These are phyloP conservation scores for Lachnellula subtilissima DNA, from an alignment of 2,329 filamentous ascomycete genomes.

Conservation along the genomic window DNA sequence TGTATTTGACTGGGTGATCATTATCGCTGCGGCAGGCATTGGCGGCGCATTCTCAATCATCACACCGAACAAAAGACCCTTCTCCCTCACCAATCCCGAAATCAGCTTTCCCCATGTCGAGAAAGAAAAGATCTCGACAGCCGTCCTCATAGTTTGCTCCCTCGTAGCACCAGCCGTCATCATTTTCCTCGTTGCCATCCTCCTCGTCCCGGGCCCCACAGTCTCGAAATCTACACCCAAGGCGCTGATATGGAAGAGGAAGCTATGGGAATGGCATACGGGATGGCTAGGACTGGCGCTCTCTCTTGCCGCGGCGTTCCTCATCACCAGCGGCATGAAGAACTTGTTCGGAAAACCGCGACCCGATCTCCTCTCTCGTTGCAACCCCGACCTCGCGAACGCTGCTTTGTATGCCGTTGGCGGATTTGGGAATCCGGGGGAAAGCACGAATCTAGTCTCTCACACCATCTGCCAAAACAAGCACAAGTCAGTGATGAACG, in stretches of 20 bases:
- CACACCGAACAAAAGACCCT: slow-evolving; percentile 63
- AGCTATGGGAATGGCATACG: slow-evolving; percentile 85
- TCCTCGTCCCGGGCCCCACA: slow-evolving; percentile 68
- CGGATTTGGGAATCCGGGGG: slow-evolving; percentile 46
- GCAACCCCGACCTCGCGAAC: slow-evolving; percentile 66
- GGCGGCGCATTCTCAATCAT: slow-evolving; percentile 55
- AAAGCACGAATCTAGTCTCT: slow-evolving; percentile 65
- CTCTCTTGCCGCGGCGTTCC: slow-evolving; percentile 65
- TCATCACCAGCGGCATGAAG: slow-evolving; percentile 84
- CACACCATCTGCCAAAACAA: slow-evolving; percentile 68
- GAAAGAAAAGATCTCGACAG: slow-evolving; percentile 67
- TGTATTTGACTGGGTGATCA: slow-evolving; percentile 68
- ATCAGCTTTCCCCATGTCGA: slow-evolving; percentile 72
- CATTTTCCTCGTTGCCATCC: slow-evolving; percentile 62
- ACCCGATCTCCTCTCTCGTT: slow-evolving; percentile 63
- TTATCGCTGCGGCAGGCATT: slow-evolving; percentile 54
- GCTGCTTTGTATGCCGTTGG: slow-evolving; percentile 58
- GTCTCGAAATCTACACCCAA: slow-evolving; percentile 59
- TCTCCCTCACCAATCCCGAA: slow-evolving; percentile 66
- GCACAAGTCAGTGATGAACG: slow-evolving; percentile 57
- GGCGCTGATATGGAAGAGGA: slow-evolving; percentile 68
- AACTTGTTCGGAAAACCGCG: slow-evolving; percentile 62
- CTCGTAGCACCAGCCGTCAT: slow-evolving; percentile 61
- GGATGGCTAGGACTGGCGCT: slow-evolving; percentile 79
- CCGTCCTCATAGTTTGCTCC: slow-evolving; percentile 58